Evolutionary conservation across 139 green algal species (phyloP).

Genomic region (Haematococcus lacustris): DNA sequence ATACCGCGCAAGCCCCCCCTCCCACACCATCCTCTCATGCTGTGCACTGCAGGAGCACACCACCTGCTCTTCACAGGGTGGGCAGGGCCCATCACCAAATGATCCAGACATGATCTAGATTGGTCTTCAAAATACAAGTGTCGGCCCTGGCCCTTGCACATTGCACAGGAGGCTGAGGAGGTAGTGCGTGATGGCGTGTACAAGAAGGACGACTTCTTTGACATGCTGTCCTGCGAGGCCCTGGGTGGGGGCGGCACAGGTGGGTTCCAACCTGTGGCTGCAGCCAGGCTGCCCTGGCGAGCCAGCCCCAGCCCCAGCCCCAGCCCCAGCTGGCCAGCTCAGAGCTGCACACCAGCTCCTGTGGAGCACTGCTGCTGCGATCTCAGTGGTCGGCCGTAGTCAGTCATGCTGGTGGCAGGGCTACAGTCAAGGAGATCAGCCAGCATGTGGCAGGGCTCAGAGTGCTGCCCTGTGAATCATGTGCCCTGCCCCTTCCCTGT

Average conservation of each 20-base stretch:
- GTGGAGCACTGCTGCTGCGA: neutral
- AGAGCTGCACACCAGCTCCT: neutral
- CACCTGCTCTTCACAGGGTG: too few species aligned
- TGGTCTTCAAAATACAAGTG: neutral
- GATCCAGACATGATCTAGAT: neutral
- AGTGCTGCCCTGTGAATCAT: too few species aligned
- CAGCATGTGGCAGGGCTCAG: too few species aligned
- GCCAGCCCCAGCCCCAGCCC: neutral
- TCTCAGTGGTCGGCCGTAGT: neutral
- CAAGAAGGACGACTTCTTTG: slow-evolving; percentile 84
- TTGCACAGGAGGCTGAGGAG: slow-evolving; percentile 2
- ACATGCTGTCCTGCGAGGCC: slow-evolving; percentile 73
- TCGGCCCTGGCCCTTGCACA: neutral
- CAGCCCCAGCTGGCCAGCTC: neutral
- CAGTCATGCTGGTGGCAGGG: neutral
- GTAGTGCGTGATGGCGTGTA: slow-evolving; percentile 8
- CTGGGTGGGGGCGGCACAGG: slow-evolving; percentile 11
- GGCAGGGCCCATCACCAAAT: neutral
- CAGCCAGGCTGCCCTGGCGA: neutral
- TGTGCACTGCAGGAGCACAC: too few species aligned
- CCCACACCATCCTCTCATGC: too few species aligned
- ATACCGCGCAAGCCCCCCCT: too few species aligned
- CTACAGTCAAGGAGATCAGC: too few species aligned
- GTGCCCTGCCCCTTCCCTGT: too few species aligned
- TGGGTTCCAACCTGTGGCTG: neutral